phyloP scores from a whole-genome alignment of 2,329 filamentous ascomycete species.

The Aplosporella prunicola region DNA sequence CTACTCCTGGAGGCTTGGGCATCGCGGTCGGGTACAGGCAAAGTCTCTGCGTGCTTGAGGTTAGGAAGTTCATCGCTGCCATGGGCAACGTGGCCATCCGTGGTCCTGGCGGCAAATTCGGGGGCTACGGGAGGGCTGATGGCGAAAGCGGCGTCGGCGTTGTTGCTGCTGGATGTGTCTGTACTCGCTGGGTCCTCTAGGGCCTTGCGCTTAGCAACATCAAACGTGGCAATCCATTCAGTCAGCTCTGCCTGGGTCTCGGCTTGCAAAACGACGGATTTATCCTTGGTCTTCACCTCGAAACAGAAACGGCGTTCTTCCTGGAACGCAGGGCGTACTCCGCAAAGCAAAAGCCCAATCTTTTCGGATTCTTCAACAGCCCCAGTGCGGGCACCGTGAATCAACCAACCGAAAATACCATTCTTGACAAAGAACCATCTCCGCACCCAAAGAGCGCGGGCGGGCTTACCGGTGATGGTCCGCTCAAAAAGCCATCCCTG shows the following conservation, averaged over 20 bases:
- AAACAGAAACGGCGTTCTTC: constrained; percentile 96
- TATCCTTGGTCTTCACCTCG: constrained; percentile 95
- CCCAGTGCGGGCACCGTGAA: constrained; percentile 66
- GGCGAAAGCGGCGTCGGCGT: constrained; percentile 69
- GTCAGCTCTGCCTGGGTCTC: constrained; percentile 89
- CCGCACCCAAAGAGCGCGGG: constrained; percentile 78
- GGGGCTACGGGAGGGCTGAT: constrained; percentile 81
- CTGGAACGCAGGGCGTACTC: constrained; percentile 77
- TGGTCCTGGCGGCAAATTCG: constrained; percentile 76
- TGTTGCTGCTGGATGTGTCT: constrained; percentile 32
- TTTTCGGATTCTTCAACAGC: constrained; percentile 94
- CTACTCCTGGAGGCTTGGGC: constrained; percentile 53
- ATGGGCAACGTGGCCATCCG: constrained; percentile 54
- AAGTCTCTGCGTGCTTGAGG: constrained; percentile 53
- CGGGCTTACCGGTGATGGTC: constrained; percentile 75
- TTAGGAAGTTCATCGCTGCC: constrained; percentile 44
- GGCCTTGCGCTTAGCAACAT: constrained; percentile 85
- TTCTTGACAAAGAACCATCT: constrained; percentile 95
- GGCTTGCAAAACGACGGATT: constrained; percentile 78
- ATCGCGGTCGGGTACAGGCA: constrained; percentile 55
- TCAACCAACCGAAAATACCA: constrained; percentile 90
- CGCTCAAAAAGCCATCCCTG: constrained; percentile 90
- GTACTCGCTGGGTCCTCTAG: constrained; percentile 61
- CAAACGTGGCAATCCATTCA: constrained; percentile 89
- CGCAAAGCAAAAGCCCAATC: constrained; percentile 89